phyloP scores from a whole-genome alignment of 176 grass and related monocot genomes.

The Rhynchospora tenuis region DNA sequence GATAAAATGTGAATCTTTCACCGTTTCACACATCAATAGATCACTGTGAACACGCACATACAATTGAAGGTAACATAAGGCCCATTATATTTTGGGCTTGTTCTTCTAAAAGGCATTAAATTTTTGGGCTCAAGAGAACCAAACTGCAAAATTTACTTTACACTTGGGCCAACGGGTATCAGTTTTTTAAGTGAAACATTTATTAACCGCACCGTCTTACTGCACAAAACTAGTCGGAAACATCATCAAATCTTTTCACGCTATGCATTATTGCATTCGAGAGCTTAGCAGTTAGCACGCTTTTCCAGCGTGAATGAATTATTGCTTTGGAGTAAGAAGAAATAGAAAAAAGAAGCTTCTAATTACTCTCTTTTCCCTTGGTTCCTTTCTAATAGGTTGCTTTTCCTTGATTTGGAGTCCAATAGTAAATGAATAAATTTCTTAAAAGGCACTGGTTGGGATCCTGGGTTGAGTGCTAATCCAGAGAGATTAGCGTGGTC shows the following conservation, averaged over 20 bases:
- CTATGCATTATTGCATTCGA: background rate
- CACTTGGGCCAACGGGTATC: background rate
- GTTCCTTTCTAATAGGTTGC: background rate
- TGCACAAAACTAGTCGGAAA: background rate
- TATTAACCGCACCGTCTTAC: background rate
- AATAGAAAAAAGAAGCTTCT: background rate
- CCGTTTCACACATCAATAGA: no score
- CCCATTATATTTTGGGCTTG: background rate
- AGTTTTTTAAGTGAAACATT: background rate
- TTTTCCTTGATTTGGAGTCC: background rate
- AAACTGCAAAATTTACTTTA: background rate
- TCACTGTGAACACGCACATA: no score
- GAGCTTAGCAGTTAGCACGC: background rate
- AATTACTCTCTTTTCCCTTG: background rate
- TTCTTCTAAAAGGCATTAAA: background rate
- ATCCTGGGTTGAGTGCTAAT: background rate
- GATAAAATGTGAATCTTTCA: conserved; percentile 48
- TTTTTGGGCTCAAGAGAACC: background rate
- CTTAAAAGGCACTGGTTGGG: background rate
- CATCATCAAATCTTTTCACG: background rate
- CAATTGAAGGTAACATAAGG: conserved; percentile 11
- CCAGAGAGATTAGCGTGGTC: conserved; percentile 6
- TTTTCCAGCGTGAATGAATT: background rate
- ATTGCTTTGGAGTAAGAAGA: background rate
- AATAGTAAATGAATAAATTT: background rate